Conservation (phyloP, 495 filamentous ascomycete genomes). For the Trichoderma virens region DNA sequence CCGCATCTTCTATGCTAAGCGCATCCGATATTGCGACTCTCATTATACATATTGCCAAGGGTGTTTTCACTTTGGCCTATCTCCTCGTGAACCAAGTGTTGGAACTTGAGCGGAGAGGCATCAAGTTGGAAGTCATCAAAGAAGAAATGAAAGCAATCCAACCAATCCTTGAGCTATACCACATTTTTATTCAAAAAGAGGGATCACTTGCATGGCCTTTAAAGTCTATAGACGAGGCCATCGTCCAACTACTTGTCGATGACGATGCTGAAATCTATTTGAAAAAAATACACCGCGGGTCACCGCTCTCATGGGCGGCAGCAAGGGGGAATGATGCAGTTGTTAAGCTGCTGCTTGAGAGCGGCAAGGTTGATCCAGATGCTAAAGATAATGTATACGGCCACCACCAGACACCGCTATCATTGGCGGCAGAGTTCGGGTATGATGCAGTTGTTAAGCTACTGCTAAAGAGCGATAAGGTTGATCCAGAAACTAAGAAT, state of each 20-base stretch:
- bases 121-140: not conserved
- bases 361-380: not conserved
- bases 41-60: not conserved
- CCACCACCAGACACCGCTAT: not conserved
- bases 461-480: not conserved
- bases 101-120: not conserved
- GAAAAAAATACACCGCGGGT: not conserved
- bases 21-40: not conserved
- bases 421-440: not conserved
- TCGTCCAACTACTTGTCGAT: not conserved
- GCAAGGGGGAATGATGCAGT: not conserved
- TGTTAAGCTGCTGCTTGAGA: not conserved
- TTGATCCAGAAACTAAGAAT: not conserved
- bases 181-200: not conserved
- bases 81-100: not conserved
- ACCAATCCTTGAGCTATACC: not conserved
- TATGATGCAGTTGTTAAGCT: not conserved
- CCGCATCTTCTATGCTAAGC: not conserved
- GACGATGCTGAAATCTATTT: not conserved
- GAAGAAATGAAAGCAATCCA: not conserved
- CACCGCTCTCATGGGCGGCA: not conserved
- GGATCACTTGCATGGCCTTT: not conserved
- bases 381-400: too few species aligned
- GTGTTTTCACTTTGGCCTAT: not conserved
- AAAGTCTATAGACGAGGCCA: not conserved